These are phyloP conservation scores for Quercus gilva DNA, from an alignment of 306 rosid genomes.

Conservation along the genomic window DNA sequence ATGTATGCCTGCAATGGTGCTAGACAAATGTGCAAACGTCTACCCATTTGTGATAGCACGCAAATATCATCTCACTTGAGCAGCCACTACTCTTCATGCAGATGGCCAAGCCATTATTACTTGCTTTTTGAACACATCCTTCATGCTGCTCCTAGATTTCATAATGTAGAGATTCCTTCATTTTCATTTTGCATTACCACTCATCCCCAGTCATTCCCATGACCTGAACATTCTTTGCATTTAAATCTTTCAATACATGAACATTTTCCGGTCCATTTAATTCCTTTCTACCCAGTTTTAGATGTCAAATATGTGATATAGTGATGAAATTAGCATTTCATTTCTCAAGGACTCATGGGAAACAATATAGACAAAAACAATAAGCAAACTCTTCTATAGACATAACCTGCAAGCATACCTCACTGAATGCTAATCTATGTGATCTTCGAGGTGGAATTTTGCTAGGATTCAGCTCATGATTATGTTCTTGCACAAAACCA, in stretches of 20 bases:
- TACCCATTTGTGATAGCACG: neutral
- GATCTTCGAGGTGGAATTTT: slow-evolving; percentile 19
- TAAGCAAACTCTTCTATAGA: neutral
- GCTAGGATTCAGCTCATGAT: slow-evolving; percentile 21
- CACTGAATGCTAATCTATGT: slow-evolving; percentile 18
- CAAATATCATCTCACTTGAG: neutral
- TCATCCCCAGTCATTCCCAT: too few species aligned
- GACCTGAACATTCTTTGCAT: too few species aligned
- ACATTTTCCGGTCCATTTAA: neutral
- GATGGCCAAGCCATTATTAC: too few species aligned
- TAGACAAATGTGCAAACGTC: neutral
- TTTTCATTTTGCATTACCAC: neutral
- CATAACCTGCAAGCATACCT: neutral
- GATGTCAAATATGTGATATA: neutral
- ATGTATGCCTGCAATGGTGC: neutral
- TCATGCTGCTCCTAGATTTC: neutral
- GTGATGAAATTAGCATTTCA: neutral
- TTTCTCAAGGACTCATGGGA: neutral
- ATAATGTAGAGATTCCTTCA: neutral
- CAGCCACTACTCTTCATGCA: neutral
- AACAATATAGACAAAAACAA: neutral
- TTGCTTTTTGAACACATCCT: neutral
- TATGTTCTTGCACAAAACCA: slow-evolving; percentile 19
- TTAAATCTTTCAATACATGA: too few species aligned
- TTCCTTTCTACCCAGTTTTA: neutral